phyloP scores from a whole-genome alignment of 257 asterid species.

The Coffea canephora region DNA sequence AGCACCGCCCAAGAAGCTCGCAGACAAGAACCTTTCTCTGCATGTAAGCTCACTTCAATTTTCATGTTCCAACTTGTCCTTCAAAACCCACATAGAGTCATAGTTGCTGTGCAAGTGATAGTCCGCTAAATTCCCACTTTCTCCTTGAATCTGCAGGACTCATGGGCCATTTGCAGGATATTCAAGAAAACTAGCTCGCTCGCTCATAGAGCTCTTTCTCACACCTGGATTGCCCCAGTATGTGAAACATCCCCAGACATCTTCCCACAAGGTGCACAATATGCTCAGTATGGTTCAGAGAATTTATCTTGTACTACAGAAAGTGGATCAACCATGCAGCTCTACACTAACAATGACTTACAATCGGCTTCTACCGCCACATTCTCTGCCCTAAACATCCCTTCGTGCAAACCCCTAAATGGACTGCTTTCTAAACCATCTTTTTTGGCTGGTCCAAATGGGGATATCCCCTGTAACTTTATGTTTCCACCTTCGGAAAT shows the following conservation, averaged over 20 bases:
- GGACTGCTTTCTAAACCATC: slow-evolving; percentile 18
- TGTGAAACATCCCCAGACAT: slow-evolving; percentile 41
- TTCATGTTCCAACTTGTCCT: not conserved
- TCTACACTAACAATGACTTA: slow-evolving; percentile 17
- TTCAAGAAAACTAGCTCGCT: slow-evolving; percentile 60
- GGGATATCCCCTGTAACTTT: slow-evolving; percentile 34
- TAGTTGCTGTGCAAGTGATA: not conserved
- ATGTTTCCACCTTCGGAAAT: slow-evolving; percentile 38
- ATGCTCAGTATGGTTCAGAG: slow-evolving; percentile 25
- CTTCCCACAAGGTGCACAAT: slow-evolving; percentile 28
- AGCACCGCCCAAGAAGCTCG: slow-evolving; percentile 35
- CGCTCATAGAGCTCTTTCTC: slow-evolving; percentile 59
- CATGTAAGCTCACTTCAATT: slow-evolving; percentile 35
- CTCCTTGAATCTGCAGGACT: slow-evolving; percentile 37
- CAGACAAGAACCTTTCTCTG: slow-evolving; percentile 48
- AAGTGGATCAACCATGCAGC: slow-evolving; percentile 21
- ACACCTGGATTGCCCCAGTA: slow-evolving; percentile 42
- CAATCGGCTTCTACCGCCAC: slow-evolving; percentile 21
- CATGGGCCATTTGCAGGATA: slow-evolving; percentile 84
- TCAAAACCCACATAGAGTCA: no score
- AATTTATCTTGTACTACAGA: slow-evolving; percentile 21
- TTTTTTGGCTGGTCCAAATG: slow-evolving; percentile 20
- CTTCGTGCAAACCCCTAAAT: slow-evolving; percentile 23
- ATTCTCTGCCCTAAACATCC: slow-evolving; percentile 31
- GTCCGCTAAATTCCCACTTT: not conserved